phyloP scores from a whole-genome alignment of 2,329 filamentous ascomycete genomes.

The Penicillium vulpinum region DNA sequence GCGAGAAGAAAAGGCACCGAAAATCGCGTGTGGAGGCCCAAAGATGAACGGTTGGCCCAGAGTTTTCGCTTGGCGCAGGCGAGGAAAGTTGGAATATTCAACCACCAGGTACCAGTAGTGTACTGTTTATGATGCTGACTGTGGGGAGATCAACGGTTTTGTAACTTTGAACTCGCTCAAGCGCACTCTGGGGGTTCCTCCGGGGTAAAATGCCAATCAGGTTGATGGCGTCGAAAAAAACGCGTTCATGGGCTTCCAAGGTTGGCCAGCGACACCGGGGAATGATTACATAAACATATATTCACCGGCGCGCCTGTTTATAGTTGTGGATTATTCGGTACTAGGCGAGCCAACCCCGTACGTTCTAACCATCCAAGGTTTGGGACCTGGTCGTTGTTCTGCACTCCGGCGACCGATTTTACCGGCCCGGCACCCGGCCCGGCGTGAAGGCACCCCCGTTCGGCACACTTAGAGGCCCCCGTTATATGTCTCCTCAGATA shows the following conservation, averaged over 20 bases:
- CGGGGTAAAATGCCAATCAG: slow-evolving; percentile 4
- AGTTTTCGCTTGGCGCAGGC: slow-evolving; percentile 21
- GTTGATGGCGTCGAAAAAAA: not conserved
- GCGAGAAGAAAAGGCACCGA: slow-evolving; percentile 12
- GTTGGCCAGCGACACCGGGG: not conserved
- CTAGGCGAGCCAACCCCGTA: not conserved
- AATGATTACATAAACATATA: slow-evolving; percentile 1
- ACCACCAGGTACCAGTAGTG: not conserved
- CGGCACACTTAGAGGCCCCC: too few relatives aligned
- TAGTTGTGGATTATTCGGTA: slow-evolving; percentile 1
- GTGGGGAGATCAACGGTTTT: not conserved
- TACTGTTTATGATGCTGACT: not conserved
- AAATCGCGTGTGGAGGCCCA: slow-evolving; percentile 15
- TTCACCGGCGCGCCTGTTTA: slow-evolving; percentile 1
- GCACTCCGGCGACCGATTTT: not conserved
- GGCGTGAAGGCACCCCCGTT: too few relatives aligned
- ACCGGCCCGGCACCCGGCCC: slow-evolving; percentile 11
- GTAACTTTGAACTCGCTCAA: not conserved
- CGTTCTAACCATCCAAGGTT: not conserved
- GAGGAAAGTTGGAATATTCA: not conserved
- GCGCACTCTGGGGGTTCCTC: not conserved
- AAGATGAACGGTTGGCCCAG: slow-evolving; percentile 17
- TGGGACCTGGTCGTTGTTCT: not conserved
- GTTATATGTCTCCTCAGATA: too few relatives aligned
- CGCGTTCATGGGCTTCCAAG: not conserved